Evolutionary conservation across 148 eudicot species (phyloP).

Genomic region (Fagopyrum esculentum): DNA sequence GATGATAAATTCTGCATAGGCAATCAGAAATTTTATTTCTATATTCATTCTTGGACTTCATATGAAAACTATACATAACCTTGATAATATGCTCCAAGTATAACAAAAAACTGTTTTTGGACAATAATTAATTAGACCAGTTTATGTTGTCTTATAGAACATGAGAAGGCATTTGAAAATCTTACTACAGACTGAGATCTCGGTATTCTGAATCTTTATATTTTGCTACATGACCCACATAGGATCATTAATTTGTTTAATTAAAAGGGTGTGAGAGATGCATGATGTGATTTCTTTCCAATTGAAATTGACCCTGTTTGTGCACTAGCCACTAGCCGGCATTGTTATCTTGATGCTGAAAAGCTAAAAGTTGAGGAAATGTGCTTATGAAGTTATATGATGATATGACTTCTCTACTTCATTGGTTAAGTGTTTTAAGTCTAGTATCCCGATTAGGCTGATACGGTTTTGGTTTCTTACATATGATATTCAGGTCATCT

Average conservation of each 20-base stretch:
- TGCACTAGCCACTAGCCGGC: not conserved
- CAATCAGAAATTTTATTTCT: not conserved
- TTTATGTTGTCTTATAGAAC: not conserved
- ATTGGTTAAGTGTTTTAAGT: not conserved
- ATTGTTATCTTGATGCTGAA: not conserved
- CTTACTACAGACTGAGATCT: not conserved
- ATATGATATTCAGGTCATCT: not conserved
- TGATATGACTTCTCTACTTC: not conserved
- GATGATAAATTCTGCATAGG: not conserved
- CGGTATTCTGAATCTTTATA: not conserved
- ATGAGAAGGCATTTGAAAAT: not conserved
- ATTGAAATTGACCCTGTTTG: not conserved
- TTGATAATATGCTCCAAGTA: not conserved
- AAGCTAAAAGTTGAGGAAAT: not conserved
- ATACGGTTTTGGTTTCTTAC: not conserved
- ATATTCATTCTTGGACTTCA: not conserved
- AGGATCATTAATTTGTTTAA: not conserved
- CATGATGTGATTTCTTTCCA: not conserved
- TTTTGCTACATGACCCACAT: not conserved
- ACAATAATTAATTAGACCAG: not conserved
- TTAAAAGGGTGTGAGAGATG: not conserved
- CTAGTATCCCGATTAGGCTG: not conserved
- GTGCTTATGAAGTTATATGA: not conserved
- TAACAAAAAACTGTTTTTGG: not conserved
- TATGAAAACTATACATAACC: not conserved